Evolutionary conservation across 352 stramenopile species (phyloP).

Genomic region (Phytopythium ostracodes): DNA sequence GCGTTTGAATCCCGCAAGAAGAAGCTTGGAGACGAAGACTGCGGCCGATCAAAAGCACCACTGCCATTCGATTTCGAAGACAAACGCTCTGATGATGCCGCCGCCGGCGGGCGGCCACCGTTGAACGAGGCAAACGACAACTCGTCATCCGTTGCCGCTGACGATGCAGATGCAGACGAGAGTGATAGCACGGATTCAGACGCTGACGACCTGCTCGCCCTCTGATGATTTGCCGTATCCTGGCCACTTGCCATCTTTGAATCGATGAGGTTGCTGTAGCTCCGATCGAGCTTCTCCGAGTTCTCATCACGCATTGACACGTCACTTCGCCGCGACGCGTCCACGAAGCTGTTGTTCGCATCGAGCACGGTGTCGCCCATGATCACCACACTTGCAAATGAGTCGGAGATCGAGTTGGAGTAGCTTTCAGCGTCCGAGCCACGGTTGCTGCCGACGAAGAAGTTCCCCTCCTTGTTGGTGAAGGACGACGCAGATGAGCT

Average conservation of each 20-base stretch:
- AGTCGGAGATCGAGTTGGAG: constrained; percentile 21
- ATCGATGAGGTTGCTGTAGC: constrained; percentile 22
- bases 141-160: constrained; percentile 15
- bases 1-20: not conserved
- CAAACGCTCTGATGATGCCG: not conserved
- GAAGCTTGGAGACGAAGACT: not conserved
- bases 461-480: constrained; percentile 18
- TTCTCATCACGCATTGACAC: not conserved
- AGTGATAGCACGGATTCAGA: constrained; percentile 10
- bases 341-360: constrained; percentile 9
- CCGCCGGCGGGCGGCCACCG: constrained; percentile 4
- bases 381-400: constrained; percentile 27
- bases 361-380: constrained; percentile 20
- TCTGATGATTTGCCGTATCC: too few relatives aligned
- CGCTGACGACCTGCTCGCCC: constrained; percentile 6
- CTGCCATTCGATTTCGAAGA: not conserved
- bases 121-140: constrained; percentile 29
- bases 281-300: constrained; percentile 15
- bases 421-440: constrained; percentile 16
- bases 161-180: constrained; percentile 16
- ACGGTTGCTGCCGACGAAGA: constrained; percentile 25
- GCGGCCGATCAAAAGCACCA: not conserved
- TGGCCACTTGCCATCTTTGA: too few relatives aligned
- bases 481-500: constrained; percentile 7
- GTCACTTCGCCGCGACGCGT: constrained; percentile 6